phyloP scores from a whole-genome alignment of 2,329 filamentous ascomycete genomes.

The Pseudogymnoascus sp. region DNA sequence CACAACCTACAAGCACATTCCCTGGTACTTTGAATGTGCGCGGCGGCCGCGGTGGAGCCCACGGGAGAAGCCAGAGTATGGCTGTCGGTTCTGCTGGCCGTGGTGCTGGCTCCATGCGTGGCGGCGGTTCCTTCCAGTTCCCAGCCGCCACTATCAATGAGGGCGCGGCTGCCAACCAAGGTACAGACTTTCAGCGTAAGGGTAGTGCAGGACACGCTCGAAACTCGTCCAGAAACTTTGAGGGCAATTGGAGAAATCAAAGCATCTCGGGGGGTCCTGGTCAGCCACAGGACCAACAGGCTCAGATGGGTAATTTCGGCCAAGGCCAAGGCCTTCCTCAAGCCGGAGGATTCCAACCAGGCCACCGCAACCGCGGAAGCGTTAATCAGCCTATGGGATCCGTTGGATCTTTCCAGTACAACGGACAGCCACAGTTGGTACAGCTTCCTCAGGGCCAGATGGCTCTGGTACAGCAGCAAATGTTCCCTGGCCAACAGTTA shows the following conservation, averaged over 20 bases:
- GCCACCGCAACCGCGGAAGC: conserved; percentile 79
- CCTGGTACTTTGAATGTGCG: conserved; percentile 29
- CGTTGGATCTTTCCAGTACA: conserved; percentile 84
- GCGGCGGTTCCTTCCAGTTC: conserved; percentile 68
- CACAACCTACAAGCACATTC: conserved; percentile 14
- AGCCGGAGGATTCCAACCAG: conserved; percentile 76
- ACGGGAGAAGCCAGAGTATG: conserved; percentile 87
- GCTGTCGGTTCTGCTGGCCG: conserved; percentile 66
- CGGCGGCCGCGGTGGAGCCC: conserved; percentile 51
- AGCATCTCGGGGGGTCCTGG: conserved; percentile 23
- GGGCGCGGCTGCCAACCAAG: conserved; percentile 37
- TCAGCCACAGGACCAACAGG: conserved; percentile 42
- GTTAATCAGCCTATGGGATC: conserved; percentile 79
- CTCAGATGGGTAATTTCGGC: conserved; percentile 56
- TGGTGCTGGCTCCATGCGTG: conserved; percentile 51
- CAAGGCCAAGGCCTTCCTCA: conserved; percentile 62
- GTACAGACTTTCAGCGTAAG: conserved; percentile 65
- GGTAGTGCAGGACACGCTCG: conserved; percentile 73
- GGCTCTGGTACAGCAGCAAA: conserved; percentile 66
- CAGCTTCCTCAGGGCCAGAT: conserved; percentile 80
- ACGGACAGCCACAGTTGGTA: conserved; percentile 77
- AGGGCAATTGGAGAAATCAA: conserved; percentile 94
- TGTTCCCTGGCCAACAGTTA: conserved; percentile 79
- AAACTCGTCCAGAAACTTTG: conserved; percentile 85
- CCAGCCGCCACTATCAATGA: conserved; percentile 48